A percentile compares a stretch with the other conserved stretches of the same genome.
These are phyloP conservation scores for Ogataea zsoltii DNA, from an alignment of 805 yeast species.

Conservation along the genomic window DNA sequence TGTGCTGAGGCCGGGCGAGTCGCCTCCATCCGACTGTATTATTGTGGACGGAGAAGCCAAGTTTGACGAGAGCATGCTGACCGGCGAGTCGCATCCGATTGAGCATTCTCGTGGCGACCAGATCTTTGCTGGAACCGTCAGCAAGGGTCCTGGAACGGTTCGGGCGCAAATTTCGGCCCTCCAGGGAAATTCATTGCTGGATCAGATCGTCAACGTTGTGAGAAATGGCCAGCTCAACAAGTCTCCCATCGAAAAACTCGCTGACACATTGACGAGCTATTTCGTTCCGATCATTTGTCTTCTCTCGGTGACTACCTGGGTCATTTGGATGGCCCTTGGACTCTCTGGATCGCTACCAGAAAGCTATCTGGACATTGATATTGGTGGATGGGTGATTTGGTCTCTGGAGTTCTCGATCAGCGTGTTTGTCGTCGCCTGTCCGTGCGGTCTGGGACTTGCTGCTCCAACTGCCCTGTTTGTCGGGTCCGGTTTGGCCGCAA, in stretches of 20 bases:
- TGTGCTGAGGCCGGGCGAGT: constrained; percentile 52
- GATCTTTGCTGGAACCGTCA: constrained; percentile 71
- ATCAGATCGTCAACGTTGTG: constrained; percentile 68
- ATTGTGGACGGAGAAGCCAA: constrained; percentile 47
- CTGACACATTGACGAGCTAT: constrained; percentile 66
- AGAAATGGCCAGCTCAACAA: constrained; percentile 71
- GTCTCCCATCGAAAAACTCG: constrained; percentile 72
- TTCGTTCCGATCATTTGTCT: constrained; percentile 71
- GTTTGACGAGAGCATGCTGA: constrained; percentile 62
- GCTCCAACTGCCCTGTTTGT: constrained; percentile 84
- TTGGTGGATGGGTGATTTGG: constrained; percentile 80
- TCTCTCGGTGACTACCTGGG: constrained; percentile 64
- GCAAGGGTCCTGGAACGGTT: constrained; percentile 55
- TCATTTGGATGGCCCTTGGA: constrained; percentile 66
- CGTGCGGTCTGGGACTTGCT: constrained; percentile 83
- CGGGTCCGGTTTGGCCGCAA: constrained; percentile 78
- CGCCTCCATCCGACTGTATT: constrained; percentile 61
- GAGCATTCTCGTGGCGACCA: constrained; percentile 60
- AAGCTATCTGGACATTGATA: constrained; percentile 57
- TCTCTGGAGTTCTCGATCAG: constrained; percentile 75
- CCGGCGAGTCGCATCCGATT: constrained; percentile 65
- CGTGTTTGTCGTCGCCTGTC: constrained; percentile 82
- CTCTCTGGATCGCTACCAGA: constrained; percentile 53
- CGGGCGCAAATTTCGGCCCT: constrained; percentile 56
- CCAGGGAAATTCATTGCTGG: constrained; percentile 66